Conservation (phyloP, 345 rosid genomes). For the Murraya koenigii region DNA sequence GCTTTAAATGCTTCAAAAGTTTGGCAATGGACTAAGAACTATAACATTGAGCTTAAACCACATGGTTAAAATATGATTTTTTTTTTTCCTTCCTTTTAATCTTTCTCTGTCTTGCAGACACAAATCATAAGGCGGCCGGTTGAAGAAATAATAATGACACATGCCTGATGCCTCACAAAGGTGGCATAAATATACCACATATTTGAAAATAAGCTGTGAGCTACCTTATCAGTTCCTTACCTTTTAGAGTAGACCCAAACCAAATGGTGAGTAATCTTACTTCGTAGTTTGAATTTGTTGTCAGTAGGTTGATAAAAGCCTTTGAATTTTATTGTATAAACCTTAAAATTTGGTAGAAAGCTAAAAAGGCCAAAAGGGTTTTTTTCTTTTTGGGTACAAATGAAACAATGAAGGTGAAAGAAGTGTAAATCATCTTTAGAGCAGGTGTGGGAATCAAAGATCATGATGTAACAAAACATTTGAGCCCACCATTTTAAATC, state of each 20-base stretch:
- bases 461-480: conserved; percentile 13
- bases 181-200: conserved; percentile 1
- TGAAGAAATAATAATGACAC: conserved; percentile 29
- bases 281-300: neutral
- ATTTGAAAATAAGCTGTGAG: neutral
- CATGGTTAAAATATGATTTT: neutral
- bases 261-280: neutral
- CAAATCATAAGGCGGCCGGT: conserved; percentile 19
- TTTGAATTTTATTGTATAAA: neutral
- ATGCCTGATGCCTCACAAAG: conserved; percentile 29
- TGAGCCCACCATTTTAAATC: conserved; percentile 27
- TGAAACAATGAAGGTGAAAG: conserved; percentile 1
- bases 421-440: conserved; percentile 21
- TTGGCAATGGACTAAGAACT: neutral
- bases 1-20: neutral
- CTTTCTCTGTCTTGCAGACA: neutral
- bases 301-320: neutral
- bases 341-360: neutral
- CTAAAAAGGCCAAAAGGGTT: neutral
- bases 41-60: neutral
- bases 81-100: neutral
- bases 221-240: neutral
- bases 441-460: conserved; percentile 15
- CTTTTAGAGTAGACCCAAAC: neutral
- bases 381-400: neutral